Evolutionary conservation across 208 protist genomes (phyloP).

Genomic region (Jaenimonas drosophilae): DNA sequence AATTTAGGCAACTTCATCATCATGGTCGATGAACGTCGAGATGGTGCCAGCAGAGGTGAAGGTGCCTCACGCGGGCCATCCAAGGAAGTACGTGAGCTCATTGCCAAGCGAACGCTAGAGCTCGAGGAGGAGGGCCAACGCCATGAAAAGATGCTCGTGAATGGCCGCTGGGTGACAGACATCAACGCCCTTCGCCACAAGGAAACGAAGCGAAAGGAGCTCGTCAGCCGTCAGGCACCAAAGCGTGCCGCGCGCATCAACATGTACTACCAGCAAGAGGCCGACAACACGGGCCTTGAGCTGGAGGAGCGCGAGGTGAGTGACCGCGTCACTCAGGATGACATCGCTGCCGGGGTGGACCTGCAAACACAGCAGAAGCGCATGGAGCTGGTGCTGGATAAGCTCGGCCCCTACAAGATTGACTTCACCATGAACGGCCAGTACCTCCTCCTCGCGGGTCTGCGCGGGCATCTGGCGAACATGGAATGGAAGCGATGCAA

Average conservation of each 20-base stretch:
- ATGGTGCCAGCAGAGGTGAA: constrained; percentile 1
- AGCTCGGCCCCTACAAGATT: constrained; percentile 92
- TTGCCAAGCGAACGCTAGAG: constrained; percentile 37
- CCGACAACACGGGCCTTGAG: constrained; percentile 54
- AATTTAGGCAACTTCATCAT: not conserved
- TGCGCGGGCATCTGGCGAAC: constrained; percentile 94
- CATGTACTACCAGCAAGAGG: constrained; percentile 58
- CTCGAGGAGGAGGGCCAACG: constrained; percentile 16
- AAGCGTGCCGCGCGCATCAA: constrained; percentile 54
- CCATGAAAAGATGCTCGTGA: constrained; percentile 51
- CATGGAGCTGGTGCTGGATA: constrained; percentile 90
- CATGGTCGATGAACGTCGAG: too few relatives aligned
- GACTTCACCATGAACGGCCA: constrained; percentile 93
- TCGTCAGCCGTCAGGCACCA: constrained; percentile 44
- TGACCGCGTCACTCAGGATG: constrained; percentile 87
- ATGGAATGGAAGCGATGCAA: constrained; percentile 92
- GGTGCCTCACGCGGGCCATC: constrained; percentile 17
- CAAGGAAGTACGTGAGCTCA: constrained; percentile 43
- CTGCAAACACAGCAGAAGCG: constrained; percentile 89
- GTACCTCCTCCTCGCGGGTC: constrained; percentile 90
- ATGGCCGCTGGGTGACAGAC: constrained; percentile 78
- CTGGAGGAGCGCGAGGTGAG: constrained; percentile 86
- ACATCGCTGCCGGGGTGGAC: constrained; percentile 88
- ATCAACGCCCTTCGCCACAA: constrained; percentile 45
- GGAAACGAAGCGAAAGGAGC: constrained; percentile 35